Base-by-base conservation (phyloP, 2,329 filamentous ascomycete species). In the Taxawa tesnikishii region DNA sequence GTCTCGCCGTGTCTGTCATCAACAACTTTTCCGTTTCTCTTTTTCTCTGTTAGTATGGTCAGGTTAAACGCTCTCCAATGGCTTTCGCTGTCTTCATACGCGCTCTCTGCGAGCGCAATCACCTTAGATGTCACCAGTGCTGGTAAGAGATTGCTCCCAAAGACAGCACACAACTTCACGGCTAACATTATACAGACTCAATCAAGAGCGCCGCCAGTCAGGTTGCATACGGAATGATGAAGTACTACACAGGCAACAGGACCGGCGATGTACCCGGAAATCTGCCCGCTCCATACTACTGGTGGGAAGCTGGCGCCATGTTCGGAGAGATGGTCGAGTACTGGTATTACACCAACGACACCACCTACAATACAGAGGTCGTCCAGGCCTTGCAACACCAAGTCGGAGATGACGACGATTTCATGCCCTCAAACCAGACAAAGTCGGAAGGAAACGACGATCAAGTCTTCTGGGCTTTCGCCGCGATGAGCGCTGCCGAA, bases 291-390 rank as follows among this genome's bases (percentile, higher is more conserved):
- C 75, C 75, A 38, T 76, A 75, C 33, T 82, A 81, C 62, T 83
- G 78, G 78, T 83, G 78, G 78, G 73, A 83, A 49, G 73, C 73
- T 46, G 39, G 39, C 9, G 37, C 28, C 12, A 26, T 81, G 51
- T 77, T 75, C 65, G 71, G 73, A 38, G 70, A 73, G 1, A 58
- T 77, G 40, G 59, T 81, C 24, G 73, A 79, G 38, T 83, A 83
- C 54, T 79, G 75, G 72, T 69, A 75, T 38, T 64, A 70, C 34
- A 82, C 77, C 0, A 75, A 74, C 38, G 78, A 83, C 51, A 45
- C 55, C 5, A 67, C 66, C 32, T 82, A 75, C 58, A 80, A 81
- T 51, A 50, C 65, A 4, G 61, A 70, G 10, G 59, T 75, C 15
- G 70, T 61, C 34, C 48, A 73, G 40, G 73, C 67, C 3, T 57